Evolutionary conservation across 2,329 filamentous ascomycete genomes (phyloP).

Genomic region (Xylariaceae sp.): DNA sequence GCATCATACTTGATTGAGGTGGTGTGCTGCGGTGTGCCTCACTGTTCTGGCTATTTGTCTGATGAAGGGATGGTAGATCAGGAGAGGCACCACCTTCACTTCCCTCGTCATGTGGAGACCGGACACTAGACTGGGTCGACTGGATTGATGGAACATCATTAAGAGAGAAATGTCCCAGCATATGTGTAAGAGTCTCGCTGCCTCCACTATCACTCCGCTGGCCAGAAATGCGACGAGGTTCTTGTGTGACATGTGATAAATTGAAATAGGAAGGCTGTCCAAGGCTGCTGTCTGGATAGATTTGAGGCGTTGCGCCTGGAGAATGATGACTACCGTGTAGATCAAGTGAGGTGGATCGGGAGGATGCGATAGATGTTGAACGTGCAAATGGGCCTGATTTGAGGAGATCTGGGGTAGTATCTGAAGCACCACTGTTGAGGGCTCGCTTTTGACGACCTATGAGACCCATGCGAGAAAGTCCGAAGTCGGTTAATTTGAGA

Average conservation of each 20-base stretch:
- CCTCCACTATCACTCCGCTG: slow-evolving; percentile 91
- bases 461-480: slow-evolving; percentile 94
- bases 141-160: slow-evolving; percentile 58
- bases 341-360: slow-evolving; percentile 91
- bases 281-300: slow-evolving; percentile 79
- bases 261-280: slow-evolving; percentile 93
- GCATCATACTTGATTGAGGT: slow-evolving; percentile 74
- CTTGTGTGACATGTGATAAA: slow-evolving; percentile 62
- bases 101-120: slow-evolving; percentile 75
- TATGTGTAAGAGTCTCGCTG: slow-evolving; percentile 81
- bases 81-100: slow-evolving; percentile 77
- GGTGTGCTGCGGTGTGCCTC: slow-evolving; percentile 65
- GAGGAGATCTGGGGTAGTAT: slow-evolving; percentile 88
- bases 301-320: slow-evolving; percentile 82
- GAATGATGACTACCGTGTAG: slow-evolving; percentile 76
- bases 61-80: slow-evolving; percentile 72
- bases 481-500: slow-evolving; percentile 96
- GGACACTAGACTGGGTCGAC: slow-evolving; percentile 52
- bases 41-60: slow-evolving; percentile 50
- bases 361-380: slow-evolving; percentile 84
- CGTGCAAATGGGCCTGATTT: slow-evolving; percentile 91
- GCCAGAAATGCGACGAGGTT: slow-evolving; percentile 74
- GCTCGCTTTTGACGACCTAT: slow-evolving; percentile 96
- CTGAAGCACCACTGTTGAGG: slow-evolving; percentile 74
- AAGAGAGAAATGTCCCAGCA: slow-evolving; percentile 81